Evolutionary conservation across 2,329 filamentous ascomycete species (phyloP).

Genomic region (Cadophora gregata): DNA sequence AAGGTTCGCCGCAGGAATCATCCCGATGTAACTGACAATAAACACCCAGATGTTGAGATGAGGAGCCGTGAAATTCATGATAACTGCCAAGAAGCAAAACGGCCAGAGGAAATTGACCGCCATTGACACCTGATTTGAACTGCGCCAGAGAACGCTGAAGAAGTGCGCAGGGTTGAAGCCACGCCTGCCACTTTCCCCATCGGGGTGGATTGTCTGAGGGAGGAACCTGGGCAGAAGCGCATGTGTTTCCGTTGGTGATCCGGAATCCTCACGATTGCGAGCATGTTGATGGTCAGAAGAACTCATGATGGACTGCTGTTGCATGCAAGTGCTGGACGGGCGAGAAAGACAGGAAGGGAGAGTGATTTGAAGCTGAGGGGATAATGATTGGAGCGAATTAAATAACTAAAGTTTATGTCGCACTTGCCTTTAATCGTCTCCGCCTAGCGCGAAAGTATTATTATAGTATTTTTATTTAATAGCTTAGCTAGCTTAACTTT

Average conservation of each 20-base stretch:
- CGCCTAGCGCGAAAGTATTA: too few species aligned
- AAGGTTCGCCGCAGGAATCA: conserved; percentile 77
- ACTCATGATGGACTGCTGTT: conserved; percentile 11
- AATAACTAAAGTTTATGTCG: not conserved
- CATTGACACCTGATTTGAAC: conserved; percentile 66
- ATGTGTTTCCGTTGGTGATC: conserved; percentile 13
- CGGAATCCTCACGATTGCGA: not conserved
- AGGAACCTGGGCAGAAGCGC: conserved; percentile 12
- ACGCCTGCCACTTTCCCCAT: conserved; percentile 71
- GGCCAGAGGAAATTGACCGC: conserved; percentile 76
- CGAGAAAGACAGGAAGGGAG: not conserved
- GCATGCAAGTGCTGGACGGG: not conserved
- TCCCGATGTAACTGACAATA: conserved; percentile 74
- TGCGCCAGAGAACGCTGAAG: conserved; percentile 65
- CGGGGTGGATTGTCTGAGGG: conserved; percentile 46
- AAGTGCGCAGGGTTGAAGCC: conserved; percentile 71
- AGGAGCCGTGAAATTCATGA: conserved; percentile 60
- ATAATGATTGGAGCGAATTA: not conserved
- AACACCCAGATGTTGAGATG: conserved; percentile 69
- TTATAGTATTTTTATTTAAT: not conserved
- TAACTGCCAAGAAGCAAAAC: conserved; percentile 72
- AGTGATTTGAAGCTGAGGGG: not conserved
- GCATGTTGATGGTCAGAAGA: conserved; percentile 9
- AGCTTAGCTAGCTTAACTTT: conserved; percentile 4
- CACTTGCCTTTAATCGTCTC: conserved; percentile 1